Conservation (phyloP, 306 rosid genomes). For the Oxytropis ochrocephala region DNA sequence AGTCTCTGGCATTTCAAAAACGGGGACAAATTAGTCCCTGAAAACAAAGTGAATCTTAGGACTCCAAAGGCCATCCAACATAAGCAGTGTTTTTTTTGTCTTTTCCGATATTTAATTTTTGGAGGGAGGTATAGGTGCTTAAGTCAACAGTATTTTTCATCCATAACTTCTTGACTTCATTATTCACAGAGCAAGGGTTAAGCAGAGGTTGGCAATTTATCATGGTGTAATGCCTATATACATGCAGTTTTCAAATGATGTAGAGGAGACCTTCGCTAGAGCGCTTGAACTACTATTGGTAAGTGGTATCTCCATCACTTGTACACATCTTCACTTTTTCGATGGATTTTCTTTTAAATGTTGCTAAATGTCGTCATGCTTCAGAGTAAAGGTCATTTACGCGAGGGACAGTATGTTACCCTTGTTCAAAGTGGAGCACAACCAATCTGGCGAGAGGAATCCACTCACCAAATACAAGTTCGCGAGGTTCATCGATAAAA, state of each 20-base stretch:
- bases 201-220: constrained; percentile 73
- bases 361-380: constrained; percentile 15
- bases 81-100: neutral
- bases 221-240: constrained; percentile 76
- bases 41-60: neutral
- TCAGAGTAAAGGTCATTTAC: constrained; percentile 64
- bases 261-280: constrained; percentile 83
- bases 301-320: constrained; percentile 20
- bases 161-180: constrained; percentile 12
- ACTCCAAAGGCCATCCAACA: neutral
- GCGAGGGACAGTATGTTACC: constrained; percentile 64
- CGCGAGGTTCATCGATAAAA: constrained; percentile 63
- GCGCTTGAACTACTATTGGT: constrained; percentile 76
- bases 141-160: neutral
- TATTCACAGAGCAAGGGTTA: constrained; percentile 63
- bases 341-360: constrained; percentile 5
- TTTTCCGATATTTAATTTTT: neutral
- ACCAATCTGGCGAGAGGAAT: constrained; percentile 88
- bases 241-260: constrained; percentile 82
- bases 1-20: no score
- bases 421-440: constrained; percentile 97
- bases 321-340: neutral
- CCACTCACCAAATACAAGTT: constrained; percentile 91
- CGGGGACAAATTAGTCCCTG: no score
- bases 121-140: neutral